Evolutionary conservation across 1,139 yeast genomes (phyloP).

Genomic region (Geotrichum carabidarum): DNA sequence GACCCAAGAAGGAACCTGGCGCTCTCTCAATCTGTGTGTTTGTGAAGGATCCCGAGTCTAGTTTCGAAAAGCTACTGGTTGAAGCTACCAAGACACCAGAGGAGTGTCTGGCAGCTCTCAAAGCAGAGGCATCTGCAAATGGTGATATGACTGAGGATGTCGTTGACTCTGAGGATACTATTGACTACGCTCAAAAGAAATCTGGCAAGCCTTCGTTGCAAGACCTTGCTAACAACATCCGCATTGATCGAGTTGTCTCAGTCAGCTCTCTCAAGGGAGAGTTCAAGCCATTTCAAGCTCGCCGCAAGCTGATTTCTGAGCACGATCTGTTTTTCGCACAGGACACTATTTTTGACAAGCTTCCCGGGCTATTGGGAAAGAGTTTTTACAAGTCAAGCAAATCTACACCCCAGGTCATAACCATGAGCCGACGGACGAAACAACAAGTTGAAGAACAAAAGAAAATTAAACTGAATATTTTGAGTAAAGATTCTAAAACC

Average conservation of each 20-base stretch:
- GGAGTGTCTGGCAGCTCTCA: conserved; percentile 54
- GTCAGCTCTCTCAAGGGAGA: conserved; percentile 42
- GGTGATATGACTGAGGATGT: conserved; percentile 7
- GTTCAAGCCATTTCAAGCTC: conserved; percentile 43
- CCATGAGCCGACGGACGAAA: conserved; percentile 14
- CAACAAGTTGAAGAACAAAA: conserved; percentile 11
- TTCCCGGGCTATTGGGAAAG: conserved; percentile 82
- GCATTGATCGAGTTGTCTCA: conserved; percentile 37
- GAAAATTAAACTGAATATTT: conserved; percentile 22
- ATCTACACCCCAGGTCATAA: conserved; percentile 14
- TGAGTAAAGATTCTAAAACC: conserved; percentile 22
- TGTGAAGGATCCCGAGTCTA: conserved; percentile 55
- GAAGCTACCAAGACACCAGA: conserved; percentile 32
- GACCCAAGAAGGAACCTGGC: conserved; percentile 35
- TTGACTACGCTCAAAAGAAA: conserved; percentile 6
- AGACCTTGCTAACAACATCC: conserved; percentile 15
- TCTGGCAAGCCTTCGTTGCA: conserved; percentile 14
- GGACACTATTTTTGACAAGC: conserved; percentile 68
- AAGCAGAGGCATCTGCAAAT: conserved; percentile 42
- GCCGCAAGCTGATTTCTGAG: conserved; percentile 37
- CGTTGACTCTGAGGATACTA: conserved; percentile 11
- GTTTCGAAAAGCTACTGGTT: conserved; percentile 7
- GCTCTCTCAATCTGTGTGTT: conserved; percentile 55
- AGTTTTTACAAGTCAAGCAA: conserved; percentile 53
- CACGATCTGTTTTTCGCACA: conserved; percentile 61